phyloP scores from a whole-genome alignment of 2,329 filamentous ascomycete genomes.

The Colletotrichum somersetense region DNA sequence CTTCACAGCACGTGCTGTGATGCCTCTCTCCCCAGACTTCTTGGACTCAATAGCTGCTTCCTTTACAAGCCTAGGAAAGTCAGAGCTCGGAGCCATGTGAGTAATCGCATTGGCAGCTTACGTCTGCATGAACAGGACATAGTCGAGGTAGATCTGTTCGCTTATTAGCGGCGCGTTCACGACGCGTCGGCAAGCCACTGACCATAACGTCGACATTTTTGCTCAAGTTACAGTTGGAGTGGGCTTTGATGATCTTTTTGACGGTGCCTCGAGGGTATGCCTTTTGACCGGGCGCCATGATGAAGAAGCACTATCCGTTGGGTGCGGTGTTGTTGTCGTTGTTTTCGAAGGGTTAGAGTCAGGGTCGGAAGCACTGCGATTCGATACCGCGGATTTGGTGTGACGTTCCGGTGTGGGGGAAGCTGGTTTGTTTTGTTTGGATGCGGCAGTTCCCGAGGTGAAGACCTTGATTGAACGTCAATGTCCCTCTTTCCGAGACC shows the following conservation, averaged over 20 bases:
- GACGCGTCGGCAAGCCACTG: slow-evolving; percentile 48
- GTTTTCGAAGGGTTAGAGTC: not conserved
- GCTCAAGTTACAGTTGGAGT: slow-evolving; percentile 82
- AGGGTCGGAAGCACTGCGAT: not conserved
- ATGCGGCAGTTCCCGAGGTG: slow-evolving; percentile 36
- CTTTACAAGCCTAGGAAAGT: slow-evolving; percentile 68
- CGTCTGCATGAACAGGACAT: slow-evolving; percentile 83
- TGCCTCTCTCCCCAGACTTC: slow-evolving; percentile 76
- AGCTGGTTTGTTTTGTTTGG: slow-evolving; percentile 31
- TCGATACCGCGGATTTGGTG: slow-evolving; percentile 5
- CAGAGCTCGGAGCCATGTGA: slow-evolving; percentile 20
- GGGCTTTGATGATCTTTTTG: slow-evolving; percentile 91
- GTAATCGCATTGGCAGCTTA: slow-evolving; percentile 47
- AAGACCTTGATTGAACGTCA: slow-evolving; percentile 26
- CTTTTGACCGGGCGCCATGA: slow-evolving; percentile 75
- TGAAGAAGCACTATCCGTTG: slow-evolving; percentile 3
- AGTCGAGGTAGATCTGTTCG: slow-evolving; percentile 83
- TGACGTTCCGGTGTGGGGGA: slow-evolving; percentile 30
- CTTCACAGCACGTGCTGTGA: slow-evolving; percentile 81
- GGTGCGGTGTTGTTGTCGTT: slow-evolving; percentile 1
- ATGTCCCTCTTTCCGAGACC: not conserved
- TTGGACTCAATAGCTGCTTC: slow-evolving; percentile 84
- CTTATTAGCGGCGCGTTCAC: slow-evolving; percentile 46
- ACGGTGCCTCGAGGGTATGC: slow-evolving; percentile 86
- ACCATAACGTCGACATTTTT: slow-evolving; percentile 91